A percentile compares a stretch with the other conserved stretches of the same genome.
phyloP scores from a whole-genome alignment of 2,329 filamentous ascomycete genomes.

The Pseudofabraea citricarpa region DNA sequence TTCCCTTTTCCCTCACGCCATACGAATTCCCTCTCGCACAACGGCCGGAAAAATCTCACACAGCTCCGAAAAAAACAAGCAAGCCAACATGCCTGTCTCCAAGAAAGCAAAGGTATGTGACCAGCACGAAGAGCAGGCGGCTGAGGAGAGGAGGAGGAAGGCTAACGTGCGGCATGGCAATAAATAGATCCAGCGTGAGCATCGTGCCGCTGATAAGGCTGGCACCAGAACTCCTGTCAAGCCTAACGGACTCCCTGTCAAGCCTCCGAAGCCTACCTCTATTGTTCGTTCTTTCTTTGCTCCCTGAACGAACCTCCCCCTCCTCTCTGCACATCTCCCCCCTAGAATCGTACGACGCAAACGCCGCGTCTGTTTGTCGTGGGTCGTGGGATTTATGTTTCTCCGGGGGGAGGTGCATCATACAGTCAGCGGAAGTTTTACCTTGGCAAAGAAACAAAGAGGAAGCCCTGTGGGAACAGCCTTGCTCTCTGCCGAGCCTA shows the following conservation, averaged over 20 bases:
- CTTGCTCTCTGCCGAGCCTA: no score
- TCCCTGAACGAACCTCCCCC: not conserved
- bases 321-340: not conserved
- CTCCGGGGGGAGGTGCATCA: no score
- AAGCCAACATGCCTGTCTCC: conserved; percentile 38
- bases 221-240: conserved; percentile 49
- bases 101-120: conserved; percentile 39
- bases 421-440: no score
- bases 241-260: conserved; percentile 49
- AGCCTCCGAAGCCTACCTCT: conserved; percentile 46
- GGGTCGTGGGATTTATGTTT: no score
- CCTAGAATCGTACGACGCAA: no score
- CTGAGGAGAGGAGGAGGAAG: not conserved
- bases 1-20: conserved; percentile 16
- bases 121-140: not conserved
- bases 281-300: conserved; percentile 32
- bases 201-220: conserved; percentile 49
- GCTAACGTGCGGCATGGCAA: not conserved
- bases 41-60: not conserved
- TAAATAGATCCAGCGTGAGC: conserved; percentile 49
- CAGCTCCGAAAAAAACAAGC: not conserved
- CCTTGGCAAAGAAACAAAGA: no score
- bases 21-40: no score
- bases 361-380: not conserved
- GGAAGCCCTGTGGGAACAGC: no score